phyloP scores from a whole-genome alignment of 129 eudicot genomes.

The Erigeron canadensis region DNA sequence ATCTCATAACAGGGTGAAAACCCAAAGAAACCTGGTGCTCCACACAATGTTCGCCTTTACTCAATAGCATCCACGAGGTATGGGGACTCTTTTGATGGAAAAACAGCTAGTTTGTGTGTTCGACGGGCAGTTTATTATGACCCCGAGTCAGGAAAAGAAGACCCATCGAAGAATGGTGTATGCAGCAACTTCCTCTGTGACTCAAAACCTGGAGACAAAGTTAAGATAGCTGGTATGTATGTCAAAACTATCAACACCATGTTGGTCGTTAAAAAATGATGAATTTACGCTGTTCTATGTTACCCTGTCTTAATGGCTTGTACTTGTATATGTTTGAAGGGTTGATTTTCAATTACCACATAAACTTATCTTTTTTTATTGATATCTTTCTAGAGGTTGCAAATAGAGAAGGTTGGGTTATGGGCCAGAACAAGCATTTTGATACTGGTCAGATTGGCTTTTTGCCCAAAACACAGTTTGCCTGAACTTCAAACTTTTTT shows the following conservation, averaged over 20 bases:
- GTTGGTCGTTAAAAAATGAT: not conserved
- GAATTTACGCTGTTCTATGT: not conserved
- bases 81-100: constrained; percentile 91
- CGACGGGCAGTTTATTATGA: constrained; percentile 92
- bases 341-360: too few relatives aligned
- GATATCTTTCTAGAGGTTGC: not conserved
- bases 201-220: constrained; percentile 96
- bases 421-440: too few relatives aligned
- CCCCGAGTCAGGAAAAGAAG: constrained; percentile 97
- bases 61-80: constrained; percentile 98
- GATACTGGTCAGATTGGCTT: too few relatives aligned
- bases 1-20: constrained; percentile 71
- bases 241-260: not conserved
- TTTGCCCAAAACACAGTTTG: too few relatives aligned
- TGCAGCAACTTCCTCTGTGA: constrained; percentile 94
- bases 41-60: constrained; percentile 91
- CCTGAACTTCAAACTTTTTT: too few relatives aligned
- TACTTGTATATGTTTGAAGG: not conserved
- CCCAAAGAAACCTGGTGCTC: constrained; percentile 91
- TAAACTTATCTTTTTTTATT: not conserved
- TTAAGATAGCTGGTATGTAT: constrained; percentile 70
- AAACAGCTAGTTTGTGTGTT: constrained; percentile 92
- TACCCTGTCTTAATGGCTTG: not conserved
- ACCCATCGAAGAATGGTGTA: constrained; percentile 84
- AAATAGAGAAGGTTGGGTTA: too few relatives aligned